Evolutionary conservation across 2,329 filamentous ascomycete species (phyloP).

Genomic region (Capronia coronata): DNA sequence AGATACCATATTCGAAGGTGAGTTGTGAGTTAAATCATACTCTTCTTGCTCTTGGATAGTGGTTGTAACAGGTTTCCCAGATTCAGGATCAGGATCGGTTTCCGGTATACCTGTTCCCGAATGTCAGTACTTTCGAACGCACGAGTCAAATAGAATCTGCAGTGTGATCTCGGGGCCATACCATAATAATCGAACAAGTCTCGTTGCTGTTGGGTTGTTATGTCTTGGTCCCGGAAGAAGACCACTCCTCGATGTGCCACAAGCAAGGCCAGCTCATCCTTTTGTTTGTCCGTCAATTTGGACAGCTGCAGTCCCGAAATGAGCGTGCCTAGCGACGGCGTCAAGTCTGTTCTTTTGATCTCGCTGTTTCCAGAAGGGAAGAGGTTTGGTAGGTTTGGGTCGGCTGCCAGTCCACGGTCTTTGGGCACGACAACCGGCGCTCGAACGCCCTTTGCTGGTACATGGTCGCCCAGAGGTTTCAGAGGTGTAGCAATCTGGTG

Average conservation of each 20-base stretch:
- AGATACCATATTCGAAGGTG: no score
- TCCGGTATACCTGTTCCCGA: neutral
- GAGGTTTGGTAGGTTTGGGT: conserved; percentile 38
- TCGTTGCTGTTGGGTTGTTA: conserved; percentile 24
- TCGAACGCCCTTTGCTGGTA: no score
- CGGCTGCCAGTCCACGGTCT: conserved; percentile 31
- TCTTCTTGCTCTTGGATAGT: neutral
- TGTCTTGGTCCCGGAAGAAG: conserved; percentile 25
- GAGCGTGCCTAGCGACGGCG: conserved; percentile 39
- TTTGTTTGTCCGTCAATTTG: conserved; percentile 42
- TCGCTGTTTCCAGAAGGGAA: conserved; percentile 32
- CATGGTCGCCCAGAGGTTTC: no score
- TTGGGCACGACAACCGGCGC: neutral
- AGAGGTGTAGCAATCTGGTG: no score
- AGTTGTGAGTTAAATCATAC: no score
- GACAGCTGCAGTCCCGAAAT: conserved; percentile 44
- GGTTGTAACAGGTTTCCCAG: neutral
- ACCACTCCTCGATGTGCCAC: conserved; percentile 48
- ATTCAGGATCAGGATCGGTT: neutral
- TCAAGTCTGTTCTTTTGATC: conserved; percentile 40
- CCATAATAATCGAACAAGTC: conserved; percentile 23
- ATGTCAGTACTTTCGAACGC: no score
- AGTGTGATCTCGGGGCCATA: conserved; percentile 8
- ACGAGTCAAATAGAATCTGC: neutral
- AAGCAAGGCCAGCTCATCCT: conserved; percentile 53